Evolutionary conservation across 139 green algal genomes (phyloP).

Genomic region (Auxenochlorella pyrenoidosa): DNA sequence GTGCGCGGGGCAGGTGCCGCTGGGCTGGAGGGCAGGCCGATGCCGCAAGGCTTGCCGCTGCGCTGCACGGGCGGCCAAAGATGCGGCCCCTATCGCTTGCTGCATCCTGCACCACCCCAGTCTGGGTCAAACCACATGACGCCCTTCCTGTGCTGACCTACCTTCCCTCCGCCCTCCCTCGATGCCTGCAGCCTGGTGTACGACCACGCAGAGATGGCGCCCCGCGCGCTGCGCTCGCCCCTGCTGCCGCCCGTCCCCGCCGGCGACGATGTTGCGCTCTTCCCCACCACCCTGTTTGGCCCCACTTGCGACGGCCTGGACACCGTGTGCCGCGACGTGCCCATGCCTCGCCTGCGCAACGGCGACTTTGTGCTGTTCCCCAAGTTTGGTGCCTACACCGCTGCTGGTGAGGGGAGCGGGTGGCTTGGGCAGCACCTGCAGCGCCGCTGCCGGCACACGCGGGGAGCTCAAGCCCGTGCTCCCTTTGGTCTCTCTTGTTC

Average conservation of each 20-base stretch:
- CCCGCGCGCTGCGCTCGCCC: conserved; percentile 44
- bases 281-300: conserved; percentile 84
- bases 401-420: conserved; percentile 47
- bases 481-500: too few relatives aligned
- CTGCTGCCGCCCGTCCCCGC: conserved; percentile 38
- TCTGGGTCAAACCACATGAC: too few relatives aligned
- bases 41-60: neutral
- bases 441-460: too few relatives aligned
- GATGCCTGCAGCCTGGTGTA: conserved; percentile 61
- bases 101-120: too few relatives aligned
- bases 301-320: conserved; percentile 92
- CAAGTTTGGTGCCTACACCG: conserved; percentile 91
- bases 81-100: too few relatives aligned
- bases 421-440: neutral
- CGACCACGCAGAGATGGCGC: conserved; percentile 69
- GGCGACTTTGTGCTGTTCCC: conserved; percentile 93
- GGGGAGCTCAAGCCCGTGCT: too few relatives aligned
- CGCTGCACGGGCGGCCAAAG: too few relatives aligned
- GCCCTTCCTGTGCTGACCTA: neutral
- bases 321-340: conserved; percentile 78
- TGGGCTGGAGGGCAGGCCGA: neutral
- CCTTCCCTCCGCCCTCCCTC: neutral
- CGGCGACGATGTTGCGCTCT: conserved; percentile 34
- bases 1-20: conserved; percentile 42
- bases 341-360: conserved; percentile 80